Conservation (phyloP, 257 asterid species). For the Scutellaria minor region DNA sequence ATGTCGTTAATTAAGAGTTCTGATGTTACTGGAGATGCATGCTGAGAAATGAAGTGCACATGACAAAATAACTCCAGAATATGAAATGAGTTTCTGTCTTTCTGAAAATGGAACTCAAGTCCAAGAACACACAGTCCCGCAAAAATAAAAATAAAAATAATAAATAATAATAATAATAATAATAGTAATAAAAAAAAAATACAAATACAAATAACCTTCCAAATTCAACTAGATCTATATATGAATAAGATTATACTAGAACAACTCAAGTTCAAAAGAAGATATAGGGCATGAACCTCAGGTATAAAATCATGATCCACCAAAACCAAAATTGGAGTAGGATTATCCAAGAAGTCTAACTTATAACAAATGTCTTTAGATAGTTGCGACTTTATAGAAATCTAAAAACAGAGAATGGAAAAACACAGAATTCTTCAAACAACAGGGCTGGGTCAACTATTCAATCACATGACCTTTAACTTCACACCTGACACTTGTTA, state of each 20-base stretch:
- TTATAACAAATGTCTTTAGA: neutral
- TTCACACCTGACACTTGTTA: slow-evolving; percentile 21
- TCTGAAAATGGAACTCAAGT: slow-evolving; percentile 15
- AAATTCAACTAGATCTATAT: slow-evolving; percentile 1
- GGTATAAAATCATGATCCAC: slow-evolving; percentile 22
- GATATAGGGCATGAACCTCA: slow-evolving; percentile 27
- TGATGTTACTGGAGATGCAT: slow-evolving; percentile 1
- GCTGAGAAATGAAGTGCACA: slow-evolving; percentile 23
- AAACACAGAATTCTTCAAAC: slow-evolving; percentile 17
- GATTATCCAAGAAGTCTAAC: slow-evolving; percentile 5
- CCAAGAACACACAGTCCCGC: slow-evolving; percentile 18
- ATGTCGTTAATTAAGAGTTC: neutral
- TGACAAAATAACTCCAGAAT: neutral
- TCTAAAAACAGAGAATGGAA: slow-evolving; percentile 5
- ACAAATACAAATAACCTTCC: neutral
- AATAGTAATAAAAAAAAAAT: neutral
- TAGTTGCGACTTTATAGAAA: slow-evolving; percentile 10
- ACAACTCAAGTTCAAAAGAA: neutral
- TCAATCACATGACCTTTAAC: slow-evolving; percentile 9
- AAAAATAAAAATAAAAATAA: neutral
- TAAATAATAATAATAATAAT: neutral
- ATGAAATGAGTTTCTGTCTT: neutral
- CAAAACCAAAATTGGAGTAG: slow-evolving; percentile 26
- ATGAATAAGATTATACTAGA: neutral
- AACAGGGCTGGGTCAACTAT: neutral